Evolutionary conservation across 345 rosid genomes (phyloP), one percentile per base, ranked within the genome.

Genomic region (Passiflora organensis): DNA sequence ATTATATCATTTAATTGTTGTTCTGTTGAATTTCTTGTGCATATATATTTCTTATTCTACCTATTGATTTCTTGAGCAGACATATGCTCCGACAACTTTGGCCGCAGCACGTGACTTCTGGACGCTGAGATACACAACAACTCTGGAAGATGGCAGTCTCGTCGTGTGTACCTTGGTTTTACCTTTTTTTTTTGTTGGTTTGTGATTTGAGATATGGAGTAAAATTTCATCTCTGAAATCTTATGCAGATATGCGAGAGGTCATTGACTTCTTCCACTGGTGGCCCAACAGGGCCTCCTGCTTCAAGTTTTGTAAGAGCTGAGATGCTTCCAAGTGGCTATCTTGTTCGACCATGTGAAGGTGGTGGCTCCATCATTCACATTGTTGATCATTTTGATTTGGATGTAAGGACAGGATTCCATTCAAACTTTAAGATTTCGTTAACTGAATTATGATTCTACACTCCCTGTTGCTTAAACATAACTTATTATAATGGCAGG

Each of bases 61-160:
- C 1, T 34, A 13, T 16, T 41, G 20, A 11, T 53, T 32, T 51
- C 23, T 52, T 58, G 21, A 32, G 49, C 80, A 91, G 95, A 88
- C 85, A 57, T 91, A 84, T 70, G 95, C 96, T 22, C 95, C 90
- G 0, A 91, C 98, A 20, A 88, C 95, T 24, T 58, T 91, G 67
- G 95, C 98, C 21, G 86, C 87, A 36, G 98, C 95, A 44, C 90
- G 98, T 16, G 96, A 91, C 77, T 91, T 86, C 58, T 91, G 98
- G 98, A 82, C 87, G 0, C 73, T 91, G 56, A 79, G 98, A 81
- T 91, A 88, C 62, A 84, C 85, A 25, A 80, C 93, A 43, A 84
- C 87, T 53, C 56, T 91, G 72, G 98, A 91, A 67, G 98, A 91
- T 78, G 95, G 94, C 50, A 88, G 95, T 78, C 82, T 84, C 20